A percentile compares a stretch with the other conserved stretches of the same genome.
phyloP scores from a whole-genome alignment of 2,329 filamentous ascomycete genomes.

The Penicillium griseofulvum region DNA sequence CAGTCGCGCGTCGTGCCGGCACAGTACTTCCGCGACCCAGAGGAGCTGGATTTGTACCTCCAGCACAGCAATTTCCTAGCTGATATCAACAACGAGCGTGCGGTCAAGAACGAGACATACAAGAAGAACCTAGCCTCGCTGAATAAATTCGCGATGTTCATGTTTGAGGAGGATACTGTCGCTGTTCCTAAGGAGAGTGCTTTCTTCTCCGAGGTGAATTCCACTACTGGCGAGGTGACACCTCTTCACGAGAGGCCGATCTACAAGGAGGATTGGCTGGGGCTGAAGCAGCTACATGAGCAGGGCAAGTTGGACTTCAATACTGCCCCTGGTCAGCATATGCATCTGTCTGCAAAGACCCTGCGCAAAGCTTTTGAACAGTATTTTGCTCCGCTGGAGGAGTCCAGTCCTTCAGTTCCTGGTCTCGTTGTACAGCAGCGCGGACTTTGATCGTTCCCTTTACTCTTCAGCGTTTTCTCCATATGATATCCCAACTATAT shows the following conservation, averaged over 20 bases:
- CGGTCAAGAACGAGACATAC: constrained; percentile 70
- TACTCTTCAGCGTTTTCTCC: background rate
- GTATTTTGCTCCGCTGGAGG: constrained; percentile 43
- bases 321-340: constrained; percentile 73
- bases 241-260: constrained; percentile 66
- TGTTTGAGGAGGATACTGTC: constrained; percentile 82
- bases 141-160: constrained; percentile 79
- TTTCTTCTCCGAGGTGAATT: constrained; percentile 87
- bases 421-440: constrained; percentile 24
- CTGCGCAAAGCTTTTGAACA: constrained; percentile 63
- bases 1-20: constrained; percentile 82
- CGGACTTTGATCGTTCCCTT: constrained; percentile 1
- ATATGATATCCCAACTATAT: constrained; percentile 5
- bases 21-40: constrained; percentile 83
- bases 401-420: constrained; percentile 2
- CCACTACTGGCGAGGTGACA: constrained; percentile 60
- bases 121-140: constrained; percentile 66
- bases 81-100: constrained; percentile 92
- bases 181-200: constrained; percentile 86
- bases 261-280: constrained; percentile 92
- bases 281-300: constrained; percentile 73
- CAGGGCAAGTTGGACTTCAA: constrained; percentile 76
- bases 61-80: constrained; percentile 82
- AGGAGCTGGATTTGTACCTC: constrained; percentile 70
- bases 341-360: constrained; percentile 68